Percentiles rank a stretch among this genome's conserved stretches.
phyloP scores from a whole-genome alignment of 139 green algal species.

The Picochlorum sp. region DNA sequence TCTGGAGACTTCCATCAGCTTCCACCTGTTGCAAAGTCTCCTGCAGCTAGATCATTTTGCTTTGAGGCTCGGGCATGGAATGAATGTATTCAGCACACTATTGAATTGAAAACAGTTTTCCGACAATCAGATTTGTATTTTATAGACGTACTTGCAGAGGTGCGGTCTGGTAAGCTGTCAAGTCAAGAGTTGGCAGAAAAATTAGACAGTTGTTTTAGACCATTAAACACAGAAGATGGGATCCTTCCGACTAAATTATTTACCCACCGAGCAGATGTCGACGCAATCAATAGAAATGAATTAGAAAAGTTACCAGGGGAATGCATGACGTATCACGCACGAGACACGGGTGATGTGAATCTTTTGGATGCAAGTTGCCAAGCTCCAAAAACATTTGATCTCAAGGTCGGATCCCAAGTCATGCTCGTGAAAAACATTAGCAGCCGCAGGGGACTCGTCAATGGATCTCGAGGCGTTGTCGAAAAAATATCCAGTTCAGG shows the following conservation, averaged over 20 bases:
- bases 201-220: conserved; percentile 24
- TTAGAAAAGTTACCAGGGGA: conserved; percentile 25
- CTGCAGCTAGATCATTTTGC: conserved; percentile 30
- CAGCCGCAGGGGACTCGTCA: conserved; percentile 42
- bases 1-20: conserved; percentile 66
- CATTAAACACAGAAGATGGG: conserved; percentile 40
- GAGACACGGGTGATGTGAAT: conserved; percentile 25
- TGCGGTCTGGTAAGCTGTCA: conserved; percentile 30
- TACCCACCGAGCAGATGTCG: conserved; percentile 40
- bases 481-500: conserved; percentile 1
- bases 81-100: conserved; percentile 26
- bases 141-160: conserved; percentile 43
- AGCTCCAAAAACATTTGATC: conserved; percentile 20
- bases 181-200: conserved; percentile 9
- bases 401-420: conserved; percentile 46
- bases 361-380: conserved; percentile 26
- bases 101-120: conserved; percentile 49
- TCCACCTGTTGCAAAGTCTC: conserved; percentile 44
- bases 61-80: conserved; percentile 50
- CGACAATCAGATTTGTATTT: conserved; percentile 48
- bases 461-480: conserved; percentile 59
- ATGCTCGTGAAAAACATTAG: conserved; percentile 45
- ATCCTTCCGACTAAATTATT: conserved; percentile 53
- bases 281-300: conserved; percentile 34
- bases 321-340: conserved; percentile 16